A percentile compares a stretch with the other conserved stretches of the same genome.
Conservation (phyloP, 257 asterid genomes). For the Agastache rugosa region DNA sequence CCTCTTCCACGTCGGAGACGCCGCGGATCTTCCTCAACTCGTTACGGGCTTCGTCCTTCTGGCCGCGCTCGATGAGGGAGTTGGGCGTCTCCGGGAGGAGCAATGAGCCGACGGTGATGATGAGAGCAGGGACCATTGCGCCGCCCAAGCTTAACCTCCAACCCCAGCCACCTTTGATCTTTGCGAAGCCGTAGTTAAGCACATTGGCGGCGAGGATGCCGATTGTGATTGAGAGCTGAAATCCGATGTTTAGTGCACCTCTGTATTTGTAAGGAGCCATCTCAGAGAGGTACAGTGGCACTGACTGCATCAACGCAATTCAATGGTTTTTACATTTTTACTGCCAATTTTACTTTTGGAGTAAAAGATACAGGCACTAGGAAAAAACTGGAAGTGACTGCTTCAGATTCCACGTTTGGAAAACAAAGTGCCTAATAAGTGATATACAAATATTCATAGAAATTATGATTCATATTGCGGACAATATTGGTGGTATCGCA, state of each 20-base stretch:
- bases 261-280: constrained; percentile 68
- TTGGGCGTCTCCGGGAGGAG: constrained; percentile 89
- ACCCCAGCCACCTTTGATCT: constrained; percentile 59
- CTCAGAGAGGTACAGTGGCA: constrained; percentile 61
- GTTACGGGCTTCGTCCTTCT: constrained; percentile 51
- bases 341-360: not conserved
- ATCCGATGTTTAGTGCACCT: constrained; percentile 59
- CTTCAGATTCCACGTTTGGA: not conserved
- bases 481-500: too few relatives aligned
- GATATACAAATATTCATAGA: not conserved
- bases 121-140: constrained; percentile 80
- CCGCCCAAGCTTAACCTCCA: constrained; percentile 91
- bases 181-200: constrained; percentile 48
- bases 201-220: constrained; percentile 56
- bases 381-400: not conserved
- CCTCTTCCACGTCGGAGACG: constrained; percentile 59
- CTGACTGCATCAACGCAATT: constrained; percentile 41
- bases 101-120: constrained; percentile 69
- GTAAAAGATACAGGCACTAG: too few relatives aligned
- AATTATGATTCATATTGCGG: not conserved
- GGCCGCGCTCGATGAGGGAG: constrained; percentile 81
- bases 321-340: not conserved
- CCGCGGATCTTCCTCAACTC: constrained; percentile 65
- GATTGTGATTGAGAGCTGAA: constrained; percentile 53
- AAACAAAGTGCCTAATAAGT: too few relatives aligned